Base-by-base conservation (phyloP, 1,284 basidiomycete species). In the Ustilago lituana region DNA sequence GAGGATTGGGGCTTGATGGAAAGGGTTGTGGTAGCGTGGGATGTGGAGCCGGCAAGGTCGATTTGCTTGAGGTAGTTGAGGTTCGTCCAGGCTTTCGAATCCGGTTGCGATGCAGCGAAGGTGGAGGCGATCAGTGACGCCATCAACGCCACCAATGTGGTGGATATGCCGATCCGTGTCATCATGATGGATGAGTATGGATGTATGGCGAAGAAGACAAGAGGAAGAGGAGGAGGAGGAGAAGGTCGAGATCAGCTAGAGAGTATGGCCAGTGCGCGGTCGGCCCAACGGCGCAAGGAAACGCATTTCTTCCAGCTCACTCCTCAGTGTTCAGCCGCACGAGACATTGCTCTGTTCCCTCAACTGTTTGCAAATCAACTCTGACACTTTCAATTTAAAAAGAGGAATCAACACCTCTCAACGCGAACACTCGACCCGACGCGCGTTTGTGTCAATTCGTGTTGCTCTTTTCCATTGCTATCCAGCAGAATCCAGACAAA, bases 31-130 rank as follows among this genome's bases (percentile, higher is more conserved):
- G 61, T 46, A 7, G 62, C 22, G 29, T 67, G 60, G 12, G 72
- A 57, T 15, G 71, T 56, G 11, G 76, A 59, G n/a, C 76, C 76
- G 41, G 70, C 62, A 8, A 78, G 59, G n/a, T 75, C 67, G 43
- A 77, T 52, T 29, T 50, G 64, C 53, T 76, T 76, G 44, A 51
- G 24, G 40, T 45, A 52, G 36, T 74, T 70, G 41, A 32, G 20
- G 46, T 71, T 74, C 39, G 60, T 67, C 71, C 71, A 74, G 33
- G 59, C 63, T 12, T 24, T 32, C 0, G 69, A 31, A 15, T 24
- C 22, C 19, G 69, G 69, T 6, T 60, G 38, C 19, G 40, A 23
- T 9, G 35, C 56, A 12, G 64, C 49, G n/a, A 24, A n/a, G 10
- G 49, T 41, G 9, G 45, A 8, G 14, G 44, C 5, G 2, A 36